Conservation (phyloP, 148 eudicot species). For the Drosera capensis region DNA sequence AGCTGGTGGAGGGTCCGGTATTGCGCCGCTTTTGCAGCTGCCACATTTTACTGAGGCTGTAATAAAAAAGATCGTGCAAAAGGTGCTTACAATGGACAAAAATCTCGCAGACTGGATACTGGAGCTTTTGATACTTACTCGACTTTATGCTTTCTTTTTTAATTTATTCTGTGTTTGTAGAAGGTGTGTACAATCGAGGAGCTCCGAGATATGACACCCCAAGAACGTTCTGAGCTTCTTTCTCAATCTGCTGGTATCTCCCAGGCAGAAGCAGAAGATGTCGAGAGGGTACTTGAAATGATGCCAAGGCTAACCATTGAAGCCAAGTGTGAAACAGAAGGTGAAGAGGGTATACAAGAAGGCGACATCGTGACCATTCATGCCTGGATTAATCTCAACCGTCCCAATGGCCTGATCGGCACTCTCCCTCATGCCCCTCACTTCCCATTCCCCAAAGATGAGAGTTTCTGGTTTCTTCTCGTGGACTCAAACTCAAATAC, state of each 20-base stretch:
- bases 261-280: constrained; percentile 41
- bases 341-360: constrained; percentile 83
- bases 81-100: constrained; percentile 38
- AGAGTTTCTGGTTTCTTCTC: constrained; percentile 67
- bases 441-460: constrained; percentile 75
- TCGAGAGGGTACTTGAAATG: constrained; percentile 64
- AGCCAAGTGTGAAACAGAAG: constrained; percentile 73
- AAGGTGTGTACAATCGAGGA: constrained; percentile 67
- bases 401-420: constrained; percentile 52
- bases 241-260: constrained; percentile 51
- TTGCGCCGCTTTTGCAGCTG: constrained; percentile 86
- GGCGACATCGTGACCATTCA: constrained; percentile 70
- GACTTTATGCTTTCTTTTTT: constrained; percentile 3
- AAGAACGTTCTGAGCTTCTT: constrained; percentile 58
- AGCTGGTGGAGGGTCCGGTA: constrained; percentile 65
- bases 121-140: no score
- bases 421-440: constrained; percentile 80
- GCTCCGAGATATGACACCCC: constrained; percentile 44
- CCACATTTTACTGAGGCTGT: constrained; percentile 80
- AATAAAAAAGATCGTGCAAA: constrained; percentile 60
- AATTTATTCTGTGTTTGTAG: no score
- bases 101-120: no score
- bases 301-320: constrained; percentile 63
- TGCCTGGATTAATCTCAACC: constrained; percentile 64
- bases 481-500: constrained; percentile 55